Percentiles rank a stretch among this genome's conserved stretches.
phyloP scores from a whole-genome alignment of 2,329 filamentous ascomycete species.

The Dendrostoma leiphaemia region DNA sequence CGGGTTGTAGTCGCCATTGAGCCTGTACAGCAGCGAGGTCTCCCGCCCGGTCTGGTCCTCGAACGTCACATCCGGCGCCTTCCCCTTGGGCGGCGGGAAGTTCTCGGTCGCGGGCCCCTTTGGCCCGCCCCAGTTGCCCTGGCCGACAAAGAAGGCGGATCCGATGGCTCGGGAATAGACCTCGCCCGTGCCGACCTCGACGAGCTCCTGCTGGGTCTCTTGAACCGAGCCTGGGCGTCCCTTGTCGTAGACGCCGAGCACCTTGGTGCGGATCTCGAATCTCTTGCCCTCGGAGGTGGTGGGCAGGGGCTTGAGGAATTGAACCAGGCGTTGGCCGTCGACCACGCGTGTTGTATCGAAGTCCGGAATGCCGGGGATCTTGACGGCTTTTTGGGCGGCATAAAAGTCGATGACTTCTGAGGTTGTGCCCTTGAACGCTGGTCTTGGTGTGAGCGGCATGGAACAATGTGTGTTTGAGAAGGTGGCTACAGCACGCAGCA shows the following conservation, averaged over 20 bases:
- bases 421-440: slow-evolving; percentile 72
- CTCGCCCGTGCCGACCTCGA: slow-evolving; percentile 67
- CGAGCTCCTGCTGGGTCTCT: slow-evolving; percentile 74
- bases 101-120: slow-evolving; percentile 80
- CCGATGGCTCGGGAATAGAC: slow-evolving; percentile 69
- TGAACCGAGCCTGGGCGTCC: slow-evolving; percentile 79
- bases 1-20: slow-evolving; percentile 94
- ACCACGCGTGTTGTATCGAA: slow-evolving; percentile 74
- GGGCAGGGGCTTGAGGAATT: slow-evolving; percentile 75
- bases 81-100: slow-evolving; percentile 70
- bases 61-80: slow-evolving; percentile 68
- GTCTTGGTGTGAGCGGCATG: neutral
- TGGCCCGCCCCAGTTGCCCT: slow-evolving; percentile 81
- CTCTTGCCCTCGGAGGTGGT: slow-evolving; percentile 66
- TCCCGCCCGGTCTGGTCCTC: slow-evolving; percentile 69
- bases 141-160: slow-evolving; percentile 76
- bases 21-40: slow-evolving; percentile 74
- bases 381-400: slow-evolving; percentile 60
- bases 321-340: slow-evolving; percentile 79
- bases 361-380: slow-evolving; percentile 73
- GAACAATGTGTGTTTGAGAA: too few relatives aligned
- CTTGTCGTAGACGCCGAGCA: slow-evolving; percentile 87
- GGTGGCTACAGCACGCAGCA: too few relatives aligned
- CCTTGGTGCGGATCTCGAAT: slow-evolving; percentile 75
- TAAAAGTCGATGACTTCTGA: slow-evolving; percentile 86